Evolutionary conservation across 2,329 filamentous ascomycete species (phyloP), one percentile per base, ranked within the genome.

Genomic region (Ceratocystis diversiconidia): DNA sequence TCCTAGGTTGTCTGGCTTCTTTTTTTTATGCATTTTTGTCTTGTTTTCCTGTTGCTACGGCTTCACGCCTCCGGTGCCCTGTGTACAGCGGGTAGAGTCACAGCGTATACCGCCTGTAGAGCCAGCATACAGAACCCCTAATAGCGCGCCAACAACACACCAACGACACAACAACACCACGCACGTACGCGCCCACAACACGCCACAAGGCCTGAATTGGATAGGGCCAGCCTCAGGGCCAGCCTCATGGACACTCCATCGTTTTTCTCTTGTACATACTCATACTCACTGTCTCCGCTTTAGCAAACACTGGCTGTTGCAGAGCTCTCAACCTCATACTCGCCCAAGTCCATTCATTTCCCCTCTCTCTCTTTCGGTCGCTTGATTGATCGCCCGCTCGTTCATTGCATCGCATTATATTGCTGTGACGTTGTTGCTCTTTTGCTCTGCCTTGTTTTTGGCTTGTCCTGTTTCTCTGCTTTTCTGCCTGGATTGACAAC

Each of bases 281-380:
- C 25, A 25, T 55, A 17, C 19, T 22, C 25, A 17, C 50, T 55
- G 50, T 55, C 50, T 55, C 50, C 50, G 50, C 50, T 55, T 55
- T 55, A 55, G 50, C 50, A 55, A 22, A 55, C 50, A 28, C 50
- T 55, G 50, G 50, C 22, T 55, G 50, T 55, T 55, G 50, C 50
- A 55, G 50, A 55, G 50, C 50, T 55, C 50, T 55, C 50, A 55
- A 55, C 50, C 22, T 55, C 50, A 55, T 25, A 19, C 50, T 55
- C 28, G 50, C 19, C 25, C 50, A 55, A 55, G 36, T 61, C 41
- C 41, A 41, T 61, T 61, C 32, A 17, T 43, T 61, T 44, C 43
- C n/a, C n/a, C 19, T 43, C 43, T 43, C n/a, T 61, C n/a, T 61
- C 36, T 36, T 28, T 44, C 36, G 36, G 19, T 61, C 41, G 8